Conservation (phyloP, 306 rosid genomes). For the Citrullus colocynthis region DNA sequence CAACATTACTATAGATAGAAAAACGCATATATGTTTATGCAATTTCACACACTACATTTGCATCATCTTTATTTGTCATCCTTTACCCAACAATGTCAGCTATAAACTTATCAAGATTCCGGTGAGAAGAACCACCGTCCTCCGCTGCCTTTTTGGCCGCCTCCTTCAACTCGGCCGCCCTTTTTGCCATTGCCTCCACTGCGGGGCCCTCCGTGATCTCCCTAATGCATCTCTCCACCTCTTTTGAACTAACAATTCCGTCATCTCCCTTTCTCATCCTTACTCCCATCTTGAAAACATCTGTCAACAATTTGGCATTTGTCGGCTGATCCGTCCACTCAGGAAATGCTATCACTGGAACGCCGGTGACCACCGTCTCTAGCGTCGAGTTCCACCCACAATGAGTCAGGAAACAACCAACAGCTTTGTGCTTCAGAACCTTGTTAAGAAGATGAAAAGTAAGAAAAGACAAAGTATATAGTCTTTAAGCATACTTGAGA, state of each 20-base stretch:
- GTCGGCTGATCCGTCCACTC: conserved; percentile 48
- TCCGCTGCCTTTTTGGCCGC: conserved; percentile 17
- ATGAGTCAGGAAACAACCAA: conserved; percentile 48
- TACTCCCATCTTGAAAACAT: conserved; percentile 34
- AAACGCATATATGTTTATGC: background rate
- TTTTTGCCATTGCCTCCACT: conserved; percentile 20
- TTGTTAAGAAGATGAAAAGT: background rate
- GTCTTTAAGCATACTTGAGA: too few species aligned
- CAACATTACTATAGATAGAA: background rate
- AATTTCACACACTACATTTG: background rate
- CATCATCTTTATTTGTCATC: background rate
- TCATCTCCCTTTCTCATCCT: conserved; percentile 15
- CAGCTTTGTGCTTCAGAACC: conserved; percentile 27
- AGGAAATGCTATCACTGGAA: conserved; percentile 43
- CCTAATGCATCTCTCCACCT: conserved; percentile 35
- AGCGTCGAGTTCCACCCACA: conserved; percentile 60
- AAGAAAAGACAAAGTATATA: too few species aligned
- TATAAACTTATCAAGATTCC: conserved; percentile 23
- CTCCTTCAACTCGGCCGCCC: conserved; percentile 26
- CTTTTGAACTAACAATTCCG: conserved; percentile 17
- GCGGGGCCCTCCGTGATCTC: conserved; percentile 30
- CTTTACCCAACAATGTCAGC: background rate
- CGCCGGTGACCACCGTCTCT: conserved; percentile 31
- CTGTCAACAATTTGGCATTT: conserved; percentile 29
- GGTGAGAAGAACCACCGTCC: conserved; percentile 36